Conservation (phyloP, 805 yeast genomes). For the Lachancea lanzarotensis region DNA sequence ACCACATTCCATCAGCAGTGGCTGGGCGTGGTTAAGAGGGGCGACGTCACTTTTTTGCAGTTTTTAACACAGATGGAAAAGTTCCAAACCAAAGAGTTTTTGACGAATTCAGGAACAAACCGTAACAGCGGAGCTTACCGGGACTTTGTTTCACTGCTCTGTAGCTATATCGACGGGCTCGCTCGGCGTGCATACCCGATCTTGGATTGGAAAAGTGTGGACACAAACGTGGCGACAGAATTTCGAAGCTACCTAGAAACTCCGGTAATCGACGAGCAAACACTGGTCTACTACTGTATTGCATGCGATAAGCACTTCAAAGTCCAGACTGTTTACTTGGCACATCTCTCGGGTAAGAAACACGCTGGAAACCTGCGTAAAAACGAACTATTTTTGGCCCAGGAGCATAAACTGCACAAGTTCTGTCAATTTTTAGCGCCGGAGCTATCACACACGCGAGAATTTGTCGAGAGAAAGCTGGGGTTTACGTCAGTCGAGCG, state of each 20-base stretch:
- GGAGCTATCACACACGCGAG: constrained; percentile 44
- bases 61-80: constrained; percentile 44
- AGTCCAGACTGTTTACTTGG: constrained; percentile 55
- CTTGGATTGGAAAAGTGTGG: constrained; percentile 30
- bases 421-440: constrained; percentile 36
- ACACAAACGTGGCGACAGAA: constrained; percentile 9
- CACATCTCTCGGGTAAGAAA: constrained; percentile 68
- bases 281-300: constrained; percentile 44
- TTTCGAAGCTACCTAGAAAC: constrained; percentile 16
- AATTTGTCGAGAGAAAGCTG: constrained; percentile 56
- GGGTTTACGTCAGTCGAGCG: constrained; percentile 69
- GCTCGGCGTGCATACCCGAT: constrained; percentile 46
- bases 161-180: constrained; percentile 45
- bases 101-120: constrained; percentile 23
- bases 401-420: constrained; percentile 37
- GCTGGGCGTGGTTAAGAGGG: constrained; percentile 38
- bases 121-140: constrained; percentile 35
- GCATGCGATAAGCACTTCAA: constrained; percentile 60
- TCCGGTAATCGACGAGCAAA: constrained; percentile 11
- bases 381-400: constrained; percentile 20
- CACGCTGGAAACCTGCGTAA: constrained; percentile 49
- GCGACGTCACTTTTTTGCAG: constrained; percentile 40
- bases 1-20: constrained; percentile 45
- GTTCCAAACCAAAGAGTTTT: constrained; percentile 30
- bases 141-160: constrained; percentile 41